These are phyloP conservation scores for Excoecaria agallocha DNA, from an alignment of 345 rosid species.

Conservation along the genomic window DNA sequence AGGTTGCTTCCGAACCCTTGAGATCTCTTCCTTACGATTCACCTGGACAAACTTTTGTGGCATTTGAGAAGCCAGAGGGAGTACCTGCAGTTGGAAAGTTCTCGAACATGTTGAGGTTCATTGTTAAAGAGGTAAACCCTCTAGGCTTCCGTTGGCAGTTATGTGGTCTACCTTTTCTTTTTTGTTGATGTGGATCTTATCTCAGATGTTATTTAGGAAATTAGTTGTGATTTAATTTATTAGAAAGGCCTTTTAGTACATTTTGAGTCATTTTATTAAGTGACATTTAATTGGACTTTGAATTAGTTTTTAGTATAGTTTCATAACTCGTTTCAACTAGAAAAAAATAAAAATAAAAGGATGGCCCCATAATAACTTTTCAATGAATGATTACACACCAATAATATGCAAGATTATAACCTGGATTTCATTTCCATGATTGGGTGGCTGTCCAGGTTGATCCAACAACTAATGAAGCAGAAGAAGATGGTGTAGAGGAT, in stretches of 20 bases:
- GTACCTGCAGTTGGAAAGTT: constrained; percentile 83
- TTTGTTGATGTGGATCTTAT: background rate
- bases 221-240: background rate
- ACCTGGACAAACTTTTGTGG: constrained; percentile 87
- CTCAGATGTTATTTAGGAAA: background rate
- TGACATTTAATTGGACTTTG: background rate
- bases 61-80: constrained; percentile 83
- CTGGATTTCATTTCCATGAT: background rate
- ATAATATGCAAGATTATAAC: background rate
- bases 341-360: no score
- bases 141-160: background rate
- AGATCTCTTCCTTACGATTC: constrained; percentile 87
- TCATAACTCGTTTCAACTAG: background rate
- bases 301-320: background rate
- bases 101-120: constrained; percentile 79
- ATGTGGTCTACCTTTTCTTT: background rate
- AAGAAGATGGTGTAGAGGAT: constrained; percentile 96
- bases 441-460: constrained; percentile 59
- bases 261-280: background rate
- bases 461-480: constrained; percentile 80
- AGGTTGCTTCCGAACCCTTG: constrained; percentile 64
- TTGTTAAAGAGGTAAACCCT: constrained; percentile 76
- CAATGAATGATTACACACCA: no score
- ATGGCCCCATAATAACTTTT: background rate
- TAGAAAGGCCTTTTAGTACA: background rate